A percentile compares a stretch with the other conserved stretches of the same genome.
Conservation (phyloP, 106 monocot species). For the Allium cepa region DNA sequence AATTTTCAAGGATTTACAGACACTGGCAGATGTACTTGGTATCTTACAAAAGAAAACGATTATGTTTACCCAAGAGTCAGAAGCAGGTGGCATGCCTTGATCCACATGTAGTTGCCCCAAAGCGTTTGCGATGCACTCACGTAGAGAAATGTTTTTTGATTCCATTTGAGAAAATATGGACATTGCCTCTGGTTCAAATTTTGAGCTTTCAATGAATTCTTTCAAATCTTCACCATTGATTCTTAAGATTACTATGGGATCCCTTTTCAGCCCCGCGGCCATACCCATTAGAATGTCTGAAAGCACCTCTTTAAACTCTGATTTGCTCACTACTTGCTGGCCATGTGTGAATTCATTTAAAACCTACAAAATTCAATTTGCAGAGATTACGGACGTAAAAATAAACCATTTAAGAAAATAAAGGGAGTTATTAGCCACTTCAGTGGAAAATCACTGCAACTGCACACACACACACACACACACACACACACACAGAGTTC, state of each 20-base stretch:
- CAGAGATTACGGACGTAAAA: too few relatives aligned
- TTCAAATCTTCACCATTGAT: constrained; percentile 81
- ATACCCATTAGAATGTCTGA: constrained; percentile 80
- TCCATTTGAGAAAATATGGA: constrained; percentile 51
- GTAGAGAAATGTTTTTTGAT: constrained; percentile 25
- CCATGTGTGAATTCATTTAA: constrained; percentile 85
- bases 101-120: constrained; percentile 54
- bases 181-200: constrained; percentile 50
- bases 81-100: constrained; percentile 87
- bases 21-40: background rate
- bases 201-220: constrained; percentile 55
- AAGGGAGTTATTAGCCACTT: too few relatives aligned
- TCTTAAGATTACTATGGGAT: constrained; percentile 84
- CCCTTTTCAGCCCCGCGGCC: constrained; percentile 91
- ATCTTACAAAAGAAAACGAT: background rate
- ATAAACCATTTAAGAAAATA: too few relatives aligned
- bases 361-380: constrained; percentile 26
- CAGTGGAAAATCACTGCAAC: too few relatives aligned
- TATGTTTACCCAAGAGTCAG: constrained; percentile 66
- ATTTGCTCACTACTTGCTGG: constrained; percentile 70
- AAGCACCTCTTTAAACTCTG: constrained; percentile 74
- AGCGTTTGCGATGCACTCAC: constrained; percentile 32
- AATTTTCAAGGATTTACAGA: background rate
- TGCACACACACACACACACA: too few relatives aligned
- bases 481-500: too few relatives aligned